Evolutionary conservation across 805 yeast genomes (phyloP), one percentile per base, ranked within the genome.

Genomic region (Saccharomycopsis sp.): DNA sequence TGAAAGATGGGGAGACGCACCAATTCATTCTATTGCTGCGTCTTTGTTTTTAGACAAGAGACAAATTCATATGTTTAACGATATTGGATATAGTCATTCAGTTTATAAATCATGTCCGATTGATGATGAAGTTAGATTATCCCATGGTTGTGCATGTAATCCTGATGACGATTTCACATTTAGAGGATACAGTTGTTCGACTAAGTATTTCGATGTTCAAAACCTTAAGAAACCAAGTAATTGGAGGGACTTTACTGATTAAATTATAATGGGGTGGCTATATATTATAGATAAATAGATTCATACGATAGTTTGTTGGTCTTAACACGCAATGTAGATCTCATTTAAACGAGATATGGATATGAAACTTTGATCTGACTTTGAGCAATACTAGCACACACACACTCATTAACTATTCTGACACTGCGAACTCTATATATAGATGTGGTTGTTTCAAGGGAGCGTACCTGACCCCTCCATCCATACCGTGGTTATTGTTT

Each of bases 1-100:
- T 64, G 87, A 83, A 63, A 72, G 93, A 58, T 87, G 95, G 90
- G 95, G 95, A 48, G 95, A 86, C 63, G 95, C 94, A 19, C 95
- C 95, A 17, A 79, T 85, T 40, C 89, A 85, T 59, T 79, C 89
- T 4, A 78, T 85, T 52, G 95, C 88, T 17, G 90, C 80, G 19
- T 68, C 89, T 7, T 64, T 86, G 49, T 80, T 86, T 65, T 59
- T 84, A 56, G 75, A 80, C 36, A 75, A 70, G 56, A 75, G 73
- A 42, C 69, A 77, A 56, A 63, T 86, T 35, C 87, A 83, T 56
- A 78, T 82, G 71, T 82, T 87, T 60, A 78, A 77, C 44, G 93
- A 85, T 59, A 72, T 85, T 50, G 95, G 95, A 36, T 85, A 86
- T 64, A 74, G 59, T 61, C 95, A 85, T 59, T 79, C 73, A 45